Conservation (phyloP, 1,139 yeast species). For the Kodamaea alishanica region DNA sequence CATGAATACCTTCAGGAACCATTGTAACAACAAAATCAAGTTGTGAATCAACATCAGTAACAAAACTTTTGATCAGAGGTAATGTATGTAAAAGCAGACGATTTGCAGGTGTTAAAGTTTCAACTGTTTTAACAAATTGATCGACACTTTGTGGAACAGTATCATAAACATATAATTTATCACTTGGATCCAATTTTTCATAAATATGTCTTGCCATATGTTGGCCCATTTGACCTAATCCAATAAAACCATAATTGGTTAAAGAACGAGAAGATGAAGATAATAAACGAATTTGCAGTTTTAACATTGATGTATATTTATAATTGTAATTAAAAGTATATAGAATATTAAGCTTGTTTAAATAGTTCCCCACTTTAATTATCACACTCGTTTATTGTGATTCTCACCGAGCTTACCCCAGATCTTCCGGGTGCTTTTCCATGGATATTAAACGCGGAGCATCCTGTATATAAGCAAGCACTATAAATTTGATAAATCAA, state of each 20-base stretch:
- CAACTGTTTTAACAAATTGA: constrained; percentile 26
- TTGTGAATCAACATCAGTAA: constrained; percentile 35
- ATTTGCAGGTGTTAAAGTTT: constrained; percentile 22
- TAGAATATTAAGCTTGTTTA: neutral
- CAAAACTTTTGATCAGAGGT: constrained; percentile 26
- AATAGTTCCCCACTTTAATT: constrained; percentile 1
- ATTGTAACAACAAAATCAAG: constrained; percentile 48
- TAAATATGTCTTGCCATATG: constrained; percentile 57
- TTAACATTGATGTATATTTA: no score
- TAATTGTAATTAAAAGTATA: neutral
- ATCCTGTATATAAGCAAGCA: neutral
- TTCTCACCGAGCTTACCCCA: constrained; percentile 4
- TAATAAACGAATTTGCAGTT: constrained; percentile 16
- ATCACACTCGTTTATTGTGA: constrained; percentile 1
- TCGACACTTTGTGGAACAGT: constrained; percentile 31
- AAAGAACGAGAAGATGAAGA: constrained; percentile 16
- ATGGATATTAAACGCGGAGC: constrained; percentile 4
- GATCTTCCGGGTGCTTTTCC: constrained; percentile 3
- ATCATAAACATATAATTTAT: constrained; percentile 46
- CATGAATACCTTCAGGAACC: constrained; percentile 62
- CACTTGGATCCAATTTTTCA: constrained; percentile 36
- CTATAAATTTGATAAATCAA: neutral
- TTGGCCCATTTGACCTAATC: constrained; percentile 60
- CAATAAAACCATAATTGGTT: constrained; percentile 50
- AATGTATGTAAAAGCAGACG: constrained; percentile 21